phyloP scores from a whole-genome alignment of 2,329 filamentous ascomycete genomes.

The Monilinia fructicola region DNA sequence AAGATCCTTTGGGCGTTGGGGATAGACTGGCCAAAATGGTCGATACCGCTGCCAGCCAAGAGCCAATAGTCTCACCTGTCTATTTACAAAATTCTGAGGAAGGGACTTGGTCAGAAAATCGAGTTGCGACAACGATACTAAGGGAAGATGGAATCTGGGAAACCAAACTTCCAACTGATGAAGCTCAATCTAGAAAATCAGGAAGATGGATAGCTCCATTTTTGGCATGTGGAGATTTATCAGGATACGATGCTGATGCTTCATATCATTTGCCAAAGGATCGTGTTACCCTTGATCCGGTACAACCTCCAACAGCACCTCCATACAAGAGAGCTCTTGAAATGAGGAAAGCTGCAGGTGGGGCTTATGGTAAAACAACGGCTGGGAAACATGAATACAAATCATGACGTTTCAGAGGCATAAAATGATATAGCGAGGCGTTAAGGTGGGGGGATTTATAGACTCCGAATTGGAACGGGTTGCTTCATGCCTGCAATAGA shows the following conservation, averaged over 20 bases:
- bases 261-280: conserved; percentile 87
- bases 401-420: not conserved
- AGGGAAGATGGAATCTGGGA: conserved; percentile 35
- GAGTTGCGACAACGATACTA: conserved; percentile 13
- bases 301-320: conserved; percentile 93
- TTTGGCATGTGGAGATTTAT: conserved; percentile 94
- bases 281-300: conserved; percentile 81
- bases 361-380: conserved; percentile 50
- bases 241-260: conserved; percentile 92
- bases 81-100: conserved; percentile 48
- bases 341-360: conserved; percentile 71
- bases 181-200: conserved; percentile 47
- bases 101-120: conserved; percentile 46
- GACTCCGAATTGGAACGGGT: no score
- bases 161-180: conserved; percentile 36
- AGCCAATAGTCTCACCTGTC: conserved; percentile 46
- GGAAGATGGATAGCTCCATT: conserved; percentile 87
- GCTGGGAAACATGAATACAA: not conserved
- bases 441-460: conserved; percentile 4
- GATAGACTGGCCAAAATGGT: conserved; percentile 54
- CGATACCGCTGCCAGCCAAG: conserved; percentile 44
- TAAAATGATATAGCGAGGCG: conserved; percentile 11
- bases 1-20: conserved; percentile 70
- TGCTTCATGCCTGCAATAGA: not conserved
- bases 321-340: conserved; percentile 92